Conservation (phyloP, 169 alveolate species). For the Plasmodium knowlesi region DNA sequence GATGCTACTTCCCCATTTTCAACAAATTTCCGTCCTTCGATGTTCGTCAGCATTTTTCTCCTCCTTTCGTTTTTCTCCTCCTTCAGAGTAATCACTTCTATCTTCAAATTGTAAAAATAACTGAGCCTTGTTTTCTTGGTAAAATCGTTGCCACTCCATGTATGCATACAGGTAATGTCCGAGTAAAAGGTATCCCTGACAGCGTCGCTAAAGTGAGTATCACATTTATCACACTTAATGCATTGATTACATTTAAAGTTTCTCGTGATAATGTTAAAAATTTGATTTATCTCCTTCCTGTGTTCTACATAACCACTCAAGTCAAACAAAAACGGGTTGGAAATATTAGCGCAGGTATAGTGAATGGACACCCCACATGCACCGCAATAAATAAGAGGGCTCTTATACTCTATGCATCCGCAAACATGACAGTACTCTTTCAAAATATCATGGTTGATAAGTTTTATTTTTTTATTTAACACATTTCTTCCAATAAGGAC, state of each 20-base stretch:
- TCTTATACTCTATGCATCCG: constrained; percentile 49
- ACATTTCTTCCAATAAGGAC: background rate
- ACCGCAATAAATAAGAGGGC: constrained; percentile 16
- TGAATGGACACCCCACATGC: constrained; percentile 52
- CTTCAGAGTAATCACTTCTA: background rate
- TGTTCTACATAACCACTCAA: constrained; percentile 28
- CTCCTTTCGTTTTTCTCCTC: background rate
- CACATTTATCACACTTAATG: constrained; percentile 44
- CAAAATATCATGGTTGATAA: constrained; percentile 25
- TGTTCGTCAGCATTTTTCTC: background rate
- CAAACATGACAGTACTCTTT: constrained; percentile 50
- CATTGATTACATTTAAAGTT: constrained; percentile 55
- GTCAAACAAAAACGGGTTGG: constrained; percentile 50
- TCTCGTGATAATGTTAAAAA: constrained; percentile 51
- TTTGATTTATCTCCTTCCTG: constrained; percentile 43
- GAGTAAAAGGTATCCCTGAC: background rate
- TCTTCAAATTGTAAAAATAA: constrained; percentile 42
- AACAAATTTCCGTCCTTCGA: background rate
- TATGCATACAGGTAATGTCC: constrained; percentile 3
- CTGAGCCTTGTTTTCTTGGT: background rate
- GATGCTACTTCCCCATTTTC: background rate
- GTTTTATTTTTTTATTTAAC: background rate
- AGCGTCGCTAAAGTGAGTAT: background rate
- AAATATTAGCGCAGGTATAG: constrained; percentile 57
- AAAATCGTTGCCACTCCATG: background rate